phyloP scores from a whole-genome alignment of 495 filamentous ascomycete species.

The Viridothelium virens region DNA sequence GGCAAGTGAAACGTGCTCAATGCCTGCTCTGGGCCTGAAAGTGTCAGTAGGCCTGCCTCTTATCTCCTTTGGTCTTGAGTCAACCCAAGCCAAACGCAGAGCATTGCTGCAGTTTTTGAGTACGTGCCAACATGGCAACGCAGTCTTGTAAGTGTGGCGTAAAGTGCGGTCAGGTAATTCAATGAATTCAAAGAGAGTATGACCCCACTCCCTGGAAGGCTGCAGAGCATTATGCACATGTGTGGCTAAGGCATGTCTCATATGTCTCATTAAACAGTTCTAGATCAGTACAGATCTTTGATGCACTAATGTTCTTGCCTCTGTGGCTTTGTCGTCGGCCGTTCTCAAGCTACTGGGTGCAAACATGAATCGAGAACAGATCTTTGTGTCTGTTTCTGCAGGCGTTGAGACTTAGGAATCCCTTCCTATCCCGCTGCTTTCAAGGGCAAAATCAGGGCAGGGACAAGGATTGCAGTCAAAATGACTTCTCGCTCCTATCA shows the following conservation, averaged over 20 bases:
- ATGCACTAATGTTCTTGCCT: background rate
- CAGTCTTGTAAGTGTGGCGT: background rate
- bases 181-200: background rate
- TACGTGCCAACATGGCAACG: background rate
- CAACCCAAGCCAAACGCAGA: background rate
- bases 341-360: background rate
- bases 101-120: background rate
- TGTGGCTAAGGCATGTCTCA: conserved; percentile 6
- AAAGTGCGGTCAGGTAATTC: background rate
- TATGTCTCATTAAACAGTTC: background rate
- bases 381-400: background rate
- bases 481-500: too few species aligned
- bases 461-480: too few species aligned
- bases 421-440: too few species aligned
- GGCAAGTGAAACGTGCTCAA: background rate
- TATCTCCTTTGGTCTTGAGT: background rate
- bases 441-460: too few species aligned
- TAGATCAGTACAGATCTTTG: background rate
- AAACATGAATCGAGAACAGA: background rate
- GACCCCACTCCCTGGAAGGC: background rate
- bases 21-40: background rate
- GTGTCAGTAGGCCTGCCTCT: background rate
- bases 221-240: conserved; percentile 4
- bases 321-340: background rate
- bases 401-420: too few species aligned